These are phyloP conservation scores for Haplographium delicatum DNA, from an alignment of 495 filamentous ascomycete species.

Conservation along the genomic window DNA sequence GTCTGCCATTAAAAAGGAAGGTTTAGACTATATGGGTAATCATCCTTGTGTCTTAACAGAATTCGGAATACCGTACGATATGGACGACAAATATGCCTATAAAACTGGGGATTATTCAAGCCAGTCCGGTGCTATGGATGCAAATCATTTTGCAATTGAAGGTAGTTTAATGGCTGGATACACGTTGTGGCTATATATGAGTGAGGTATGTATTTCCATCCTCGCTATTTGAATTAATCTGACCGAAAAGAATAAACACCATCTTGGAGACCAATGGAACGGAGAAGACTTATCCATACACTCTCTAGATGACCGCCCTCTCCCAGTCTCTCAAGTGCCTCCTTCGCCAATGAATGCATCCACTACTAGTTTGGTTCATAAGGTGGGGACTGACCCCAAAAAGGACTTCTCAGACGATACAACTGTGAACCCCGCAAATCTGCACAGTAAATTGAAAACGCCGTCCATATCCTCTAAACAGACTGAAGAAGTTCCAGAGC, in stretches of 20 bases:
- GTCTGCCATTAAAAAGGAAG: constrained; percentile 81
- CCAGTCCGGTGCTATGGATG: constrained; percentile 92
- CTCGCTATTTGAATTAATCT: not conserved
- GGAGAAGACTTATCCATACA: constrained; percentile 93
- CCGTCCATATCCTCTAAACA: constrained; percentile 62
- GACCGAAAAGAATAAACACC: constrained; percentile 62
- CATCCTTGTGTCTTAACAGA: constrained; percentile 91
- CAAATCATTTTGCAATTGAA: constrained; percentile 91
- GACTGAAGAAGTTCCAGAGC: constrained; percentile 45
- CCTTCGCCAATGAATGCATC: constrained; percentile 34
- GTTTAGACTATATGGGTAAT: constrained; percentile 81
- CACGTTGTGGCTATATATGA: constrained; percentile 82
- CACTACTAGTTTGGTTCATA: constrained; percentile 25
- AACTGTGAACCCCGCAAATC: constrained; percentile 59
- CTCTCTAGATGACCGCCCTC: constrained; percentile 71
- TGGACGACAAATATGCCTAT: constrained; percentile 94
- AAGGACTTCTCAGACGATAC: constrained; percentile 47
- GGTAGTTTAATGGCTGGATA: constrained; percentile 75
- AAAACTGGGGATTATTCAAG: constrained; percentile 94
- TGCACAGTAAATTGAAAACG: constrained; percentile 66
- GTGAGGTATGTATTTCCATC: constrained; percentile 44
- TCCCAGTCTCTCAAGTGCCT: constrained; percentile 49
- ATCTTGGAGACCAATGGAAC: constrained; percentile 94
- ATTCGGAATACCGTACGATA: constrained; percentile 97
- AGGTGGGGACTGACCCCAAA: constrained; percentile 26